Evolutionary conservation across 805 yeast genomes (phyloP), one percentile per base, ranked within the genome.

Genomic region (Wickerhamomyces sydowiorum): DNA sequence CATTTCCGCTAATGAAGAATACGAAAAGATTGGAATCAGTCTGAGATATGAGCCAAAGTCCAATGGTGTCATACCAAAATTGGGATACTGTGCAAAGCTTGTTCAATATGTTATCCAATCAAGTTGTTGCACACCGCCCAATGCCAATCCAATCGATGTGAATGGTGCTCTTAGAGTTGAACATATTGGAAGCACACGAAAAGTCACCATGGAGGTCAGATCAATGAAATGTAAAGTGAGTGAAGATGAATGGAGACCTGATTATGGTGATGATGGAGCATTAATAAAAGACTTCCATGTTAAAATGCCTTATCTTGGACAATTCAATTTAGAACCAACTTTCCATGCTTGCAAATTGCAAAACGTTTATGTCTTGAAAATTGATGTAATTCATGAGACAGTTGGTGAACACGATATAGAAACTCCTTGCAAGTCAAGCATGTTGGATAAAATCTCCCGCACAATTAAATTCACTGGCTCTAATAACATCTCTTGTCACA

Each of bases 271-370:
- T 8, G 18, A 30, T 2, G 23, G 32, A 3, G 15, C 47, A 1
- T 46, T 39, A 31, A 37, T 29, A 19, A 37, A 38, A 23, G 44
- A 40, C 1, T 17, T 43, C 1, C 34, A 39, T 3, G 39, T 51
- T 13, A 38, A 45, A 1, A 38, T 51, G 10, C 50, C 53, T 14
- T 4, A 17, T 3, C n/a, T 47, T 15, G 15, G 14, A 5, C 29
- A 34, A 13, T 37, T 47, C n/a, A 48, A 40, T 4, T 17, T 49
- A 5, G 38, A 40, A n/a, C 39, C 42, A 2, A 49, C 55, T 0
- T 53, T 53, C 45, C 57, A 53, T 34, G 41, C 48, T 25, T 53
- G 57, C 37, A 41, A 38, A 32, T 19, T 53, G 7, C 57, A 53
- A 23, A 53, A 53, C 39, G 39, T 53, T 32, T 53, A 49, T 28